These are phyloP conservation scores for Gossypium schwendimanii DNA, from an alignment of 441 rosid species.

Conservation along the genomic window DNA sequence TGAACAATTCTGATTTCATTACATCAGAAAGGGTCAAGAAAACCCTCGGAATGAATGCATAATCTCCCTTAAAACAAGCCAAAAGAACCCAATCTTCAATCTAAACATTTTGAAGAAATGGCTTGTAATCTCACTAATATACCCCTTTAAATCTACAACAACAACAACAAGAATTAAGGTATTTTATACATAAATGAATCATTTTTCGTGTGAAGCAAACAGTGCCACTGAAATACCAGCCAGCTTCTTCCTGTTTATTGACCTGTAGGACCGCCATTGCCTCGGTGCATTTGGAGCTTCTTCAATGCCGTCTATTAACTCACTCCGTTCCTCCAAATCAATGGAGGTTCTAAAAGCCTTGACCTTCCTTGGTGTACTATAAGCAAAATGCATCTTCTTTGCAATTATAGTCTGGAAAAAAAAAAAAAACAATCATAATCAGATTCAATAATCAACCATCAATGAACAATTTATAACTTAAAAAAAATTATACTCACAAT, in stretches of 20 bases:
- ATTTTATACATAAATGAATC: neutral
- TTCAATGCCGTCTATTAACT: conserved; percentile 36
- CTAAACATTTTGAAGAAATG: conserved; percentile 31
- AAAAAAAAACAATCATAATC: neutral
- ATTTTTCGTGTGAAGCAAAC: conserved; percentile 35
- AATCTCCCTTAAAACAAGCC: neutral
- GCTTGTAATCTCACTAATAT: conserved; percentile 9
- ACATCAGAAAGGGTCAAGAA: too few relatives aligned
- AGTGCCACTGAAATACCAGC: conserved; percentile 44
- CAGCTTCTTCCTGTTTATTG: conserved; percentile 34
- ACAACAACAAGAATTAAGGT: neutral
- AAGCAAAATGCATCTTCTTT: conserved; percentile 51
- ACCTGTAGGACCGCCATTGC: conserved; percentile 26
- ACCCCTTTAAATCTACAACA: conserved; percentile 11
- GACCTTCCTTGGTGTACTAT: conserved; percentile 61
- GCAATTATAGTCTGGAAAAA: conserved; percentile 63
- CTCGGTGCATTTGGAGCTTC: conserved; percentile 66
- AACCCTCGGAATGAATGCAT: too few relatives aligned
- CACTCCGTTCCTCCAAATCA: conserved; percentile 20
- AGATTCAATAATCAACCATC: neutral
- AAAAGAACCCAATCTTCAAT: conserved; percentile 28
- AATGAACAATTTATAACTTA: neutral
- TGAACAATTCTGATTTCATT: too few relatives aligned
- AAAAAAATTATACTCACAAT: conserved; percentile 43
- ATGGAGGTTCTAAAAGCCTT: conserved; percentile 34